phyloP scores from a whole-genome alignment of 495 filamentous ascomycete species.

The Clavariopsis aquatica region DNA sequence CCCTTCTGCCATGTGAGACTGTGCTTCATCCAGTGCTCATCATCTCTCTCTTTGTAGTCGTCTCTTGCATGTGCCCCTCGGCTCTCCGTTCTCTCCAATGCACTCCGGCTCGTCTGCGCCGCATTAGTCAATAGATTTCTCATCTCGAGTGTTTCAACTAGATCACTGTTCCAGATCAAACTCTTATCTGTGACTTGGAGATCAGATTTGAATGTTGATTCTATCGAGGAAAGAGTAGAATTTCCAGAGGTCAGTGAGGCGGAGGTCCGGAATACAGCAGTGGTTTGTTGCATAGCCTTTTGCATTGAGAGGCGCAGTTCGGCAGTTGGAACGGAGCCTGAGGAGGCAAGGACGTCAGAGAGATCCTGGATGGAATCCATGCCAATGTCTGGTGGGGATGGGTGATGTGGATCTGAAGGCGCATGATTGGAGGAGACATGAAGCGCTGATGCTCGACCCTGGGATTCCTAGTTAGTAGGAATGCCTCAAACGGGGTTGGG shows the following conservation, averaged over 20 bases:
- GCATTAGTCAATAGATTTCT: conserved; percentile 94
- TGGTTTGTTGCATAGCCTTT: conserved; percentile 95
- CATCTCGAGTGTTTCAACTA: conserved; percentile 93
- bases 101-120: conserved; percentile 84
- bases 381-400: conserved; percentile 78
- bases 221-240: conserved; percentile 72
- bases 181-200: conserved; percentile 54
- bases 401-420: conserved; percentile 72
- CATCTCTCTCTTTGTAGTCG: conserved; percentile 91
- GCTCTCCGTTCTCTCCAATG: conserved; percentile 89
- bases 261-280: conserved; percentile 95
- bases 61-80: conserved; percentile 94
- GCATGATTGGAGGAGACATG: conserved; percentile 87
- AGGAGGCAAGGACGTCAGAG: conserved; percentile 76
- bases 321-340: conserved; percentile 79
- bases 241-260: conserved; percentile 85
- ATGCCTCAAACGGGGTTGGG: not conserved
- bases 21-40: conserved; percentile 98
- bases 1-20: conserved; percentile 90
- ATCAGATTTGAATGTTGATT: conserved; percentile 62
- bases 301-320: conserved; percentile 92
- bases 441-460: conserved; percentile 86
- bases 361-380: conserved; percentile 80
- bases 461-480: not conserved
- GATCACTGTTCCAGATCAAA: conserved; percentile 99